Conservation (phyloP, 805 yeast genomes). For the Monosporozyma solicola region DNA sequence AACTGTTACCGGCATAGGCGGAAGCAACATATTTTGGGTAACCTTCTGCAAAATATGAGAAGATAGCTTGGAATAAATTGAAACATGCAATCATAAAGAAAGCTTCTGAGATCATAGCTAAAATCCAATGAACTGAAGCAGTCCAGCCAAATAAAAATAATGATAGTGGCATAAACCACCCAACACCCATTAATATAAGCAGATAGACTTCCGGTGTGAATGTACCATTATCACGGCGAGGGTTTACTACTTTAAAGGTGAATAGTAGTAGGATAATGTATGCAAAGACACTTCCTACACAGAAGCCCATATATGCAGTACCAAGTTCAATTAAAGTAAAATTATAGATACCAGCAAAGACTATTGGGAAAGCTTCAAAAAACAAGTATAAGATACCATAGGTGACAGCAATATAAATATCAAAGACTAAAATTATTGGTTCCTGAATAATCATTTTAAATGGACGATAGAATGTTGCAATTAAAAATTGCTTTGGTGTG, state of each 20-base stretch:
- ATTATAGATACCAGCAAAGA: slow-evolving; percentile 35
- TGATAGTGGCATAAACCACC: slow-evolving; percentile 36
- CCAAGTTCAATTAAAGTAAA: slow-evolving; percentile 43
- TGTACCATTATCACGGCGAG: slow-evolving; percentile 19
- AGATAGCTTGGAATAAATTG: slow-evolving; percentile 41
- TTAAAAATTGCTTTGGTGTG: slow-evolving; percentile 12
- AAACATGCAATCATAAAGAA: slow-evolving; percentile 35
- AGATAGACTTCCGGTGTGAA: slow-evolving; percentile 36
- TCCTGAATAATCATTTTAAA: slow-evolving; percentile 39
- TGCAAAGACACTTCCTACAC: slow-evolving; percentile 37
- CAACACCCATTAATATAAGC: slow-evolving; percentile 34
- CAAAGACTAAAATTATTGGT: slow-evolving; percentile 46
- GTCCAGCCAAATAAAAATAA: slow-evolving; percentile 45
- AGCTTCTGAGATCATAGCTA: slow-evolving; percentile 37
- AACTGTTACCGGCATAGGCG: slow-evolving; percentile 48
- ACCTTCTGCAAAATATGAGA: slow-evolving; percentile 41
- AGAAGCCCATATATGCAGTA: slow-evolving; percentile 37
- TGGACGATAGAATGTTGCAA: slow-evolving; percentile 40
- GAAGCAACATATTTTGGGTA: slow-evolving; percentile 46
- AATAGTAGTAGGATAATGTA: slow-evolving; percentile 21
- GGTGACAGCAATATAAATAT: slow-evolving; percentile 41
- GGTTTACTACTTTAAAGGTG: slow-evolving; percentile 22
- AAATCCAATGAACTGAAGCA: slow-evolving; percentile 41
- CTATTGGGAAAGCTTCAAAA: slow-evolving; percentile 55
- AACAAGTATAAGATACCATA: slow-evolving; percentile 47